Evolutionary conservation across 176 grass and related monocot genomes (phyloP).

Genomic region (Eleusine coracana): DNA sequence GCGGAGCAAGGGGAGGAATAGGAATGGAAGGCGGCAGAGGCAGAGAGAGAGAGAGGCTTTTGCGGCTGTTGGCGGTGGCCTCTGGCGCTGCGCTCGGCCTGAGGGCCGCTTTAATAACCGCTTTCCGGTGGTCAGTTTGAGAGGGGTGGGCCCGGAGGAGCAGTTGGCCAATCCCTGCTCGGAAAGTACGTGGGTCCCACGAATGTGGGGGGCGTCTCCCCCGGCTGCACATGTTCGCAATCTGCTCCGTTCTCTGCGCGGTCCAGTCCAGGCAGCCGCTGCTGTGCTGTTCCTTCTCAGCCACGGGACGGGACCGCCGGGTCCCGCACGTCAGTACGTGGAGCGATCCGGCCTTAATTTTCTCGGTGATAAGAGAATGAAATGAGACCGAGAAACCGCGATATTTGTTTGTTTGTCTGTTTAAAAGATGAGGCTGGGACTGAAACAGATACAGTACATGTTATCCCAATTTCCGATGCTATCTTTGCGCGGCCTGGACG

Average conservation of each 20-base stretch:
- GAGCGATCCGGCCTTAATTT: neutral
- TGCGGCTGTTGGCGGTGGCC: neutral
- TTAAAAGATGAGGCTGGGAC: neutral
- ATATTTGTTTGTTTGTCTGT: too few relatives aligned
- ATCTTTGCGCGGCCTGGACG: neutral
- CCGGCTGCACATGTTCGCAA: slow-evolving; percentile 1
- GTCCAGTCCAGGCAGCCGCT: neutral
- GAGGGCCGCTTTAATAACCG: slow-evolving; percentile 43
- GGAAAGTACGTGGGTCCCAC: slow-evolving; percentile 39
- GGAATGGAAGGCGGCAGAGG: neutral
- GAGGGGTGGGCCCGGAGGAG: neutral
- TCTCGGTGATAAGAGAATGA: neutral
- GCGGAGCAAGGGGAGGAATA: neutral
- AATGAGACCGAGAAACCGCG: neutral
- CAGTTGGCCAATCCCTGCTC: slow-evolving; percentile 60
- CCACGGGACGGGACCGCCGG: neutral
- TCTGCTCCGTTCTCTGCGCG: slow-evolving; percentile 23
- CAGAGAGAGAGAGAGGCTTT: neutral
- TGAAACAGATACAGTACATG: neutral
- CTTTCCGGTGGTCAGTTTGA: neutral
- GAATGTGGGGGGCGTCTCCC: slow-evolving; percentile 12
- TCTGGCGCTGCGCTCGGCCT: slow-evolving; percentile 20
- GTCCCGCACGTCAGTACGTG: neutral
- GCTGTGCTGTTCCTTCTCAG: neutral
- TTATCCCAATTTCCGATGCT: too few relatives aligned